Conservation (phyloP, 306 rosid genomes). For the Hippophae tibetana region DNA sequence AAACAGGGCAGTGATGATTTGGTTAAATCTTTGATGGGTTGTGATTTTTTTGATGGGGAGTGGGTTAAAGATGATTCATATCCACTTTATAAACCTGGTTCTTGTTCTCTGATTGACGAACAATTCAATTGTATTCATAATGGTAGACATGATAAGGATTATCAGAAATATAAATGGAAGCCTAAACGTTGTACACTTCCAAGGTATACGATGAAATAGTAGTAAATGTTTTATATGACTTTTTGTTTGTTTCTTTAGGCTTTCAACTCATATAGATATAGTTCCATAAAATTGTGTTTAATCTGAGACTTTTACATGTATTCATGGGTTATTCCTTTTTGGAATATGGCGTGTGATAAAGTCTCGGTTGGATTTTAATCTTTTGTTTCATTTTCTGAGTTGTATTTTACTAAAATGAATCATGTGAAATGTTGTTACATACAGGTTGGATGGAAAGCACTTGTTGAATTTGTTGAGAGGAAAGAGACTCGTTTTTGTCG, state of each 20-base stretch:
- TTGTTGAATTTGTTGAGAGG: constrained; percentile 72
- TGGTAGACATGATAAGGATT: constrained; percentile 70
- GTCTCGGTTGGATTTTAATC: no score
- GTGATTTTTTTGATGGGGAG: constrained; percentile 70
- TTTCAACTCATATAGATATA: background rate
- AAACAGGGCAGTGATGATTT: constrained; percentile 24
- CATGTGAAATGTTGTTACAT: background rate
- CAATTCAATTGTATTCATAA: constrained; percentile 73
- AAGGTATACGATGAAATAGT: constrained; percentile 34
- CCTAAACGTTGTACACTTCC: constrained; percentile 77
- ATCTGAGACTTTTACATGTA: no score
- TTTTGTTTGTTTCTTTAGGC: background rate
- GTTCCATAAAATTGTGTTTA: background rate
- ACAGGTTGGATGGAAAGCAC: constrained; percentile 61
- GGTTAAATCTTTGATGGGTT: constrained; percentile 49
- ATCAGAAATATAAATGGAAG: constrained; percentile 73
- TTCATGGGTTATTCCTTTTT: no score
- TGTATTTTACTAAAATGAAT: no score
- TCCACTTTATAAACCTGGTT: constrained; percentile 68
- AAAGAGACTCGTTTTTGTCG: constrained; percentile 77
- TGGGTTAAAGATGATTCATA: constrained; percentile 77
- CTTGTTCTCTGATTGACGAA: constrained; percentile 69
- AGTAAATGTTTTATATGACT: background rate
- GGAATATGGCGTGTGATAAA: no score
- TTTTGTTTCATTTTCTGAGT: no score